Base-by-base conservation (phyloP, 2,329 filamentous ascomycete species). In the Botryosphaeria dothidea region DNA sequence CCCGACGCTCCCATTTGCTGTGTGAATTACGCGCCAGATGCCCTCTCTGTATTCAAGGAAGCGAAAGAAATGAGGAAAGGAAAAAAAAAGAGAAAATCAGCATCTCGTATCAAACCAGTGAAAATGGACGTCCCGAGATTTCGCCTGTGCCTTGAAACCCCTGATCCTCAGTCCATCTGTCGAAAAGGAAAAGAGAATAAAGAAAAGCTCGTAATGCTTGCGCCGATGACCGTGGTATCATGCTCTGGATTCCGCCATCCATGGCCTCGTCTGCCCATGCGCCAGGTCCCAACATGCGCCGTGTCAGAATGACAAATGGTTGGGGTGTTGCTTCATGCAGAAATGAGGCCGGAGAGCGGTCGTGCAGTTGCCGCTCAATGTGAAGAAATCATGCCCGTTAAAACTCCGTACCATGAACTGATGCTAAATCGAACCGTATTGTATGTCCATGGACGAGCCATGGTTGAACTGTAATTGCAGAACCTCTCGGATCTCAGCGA, bases 161-260 rank as follows among this genome's bases (percentile, higher is more conserved):
- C 25, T 5, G n/a, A 8, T 27, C 41, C n/a, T 46, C n/a, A 36
- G 4, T 36, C 38, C n/a, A 25, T 34, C 56, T 15, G 27, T 29
- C 9, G 11, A 48, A 4, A 36, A 3, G 31, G 29, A 21, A 51
- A 51, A 51, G 29, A 15, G 19, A 31, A 58, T 29, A 45, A 29
- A 15, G 27, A 58, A 60, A 46, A 34, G 36, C 49, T 64, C 41
- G 49, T 56, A 46, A 54, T 54, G 51, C 49, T 64, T 64, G 49
- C 61, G 61, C 61, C 61, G 17, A 46, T 64, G 61, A 56, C 61
- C 61, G 61, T 64, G 61, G 49, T 56, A 64, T 64, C 61, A 64
- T 64, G 61, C 61, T 64, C 49, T 64, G 48, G 48, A 46, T 56
- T 34, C 49, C 41, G 56, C 61, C 49, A 46, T 25, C 34, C 34